A percentile compares a stretch with the other conserved stretches of the same genome.
phyloP scores from a whole-genome alignment of 2,329 filamentous ascomycete species.

The Anisogramma anomala region DNA sequence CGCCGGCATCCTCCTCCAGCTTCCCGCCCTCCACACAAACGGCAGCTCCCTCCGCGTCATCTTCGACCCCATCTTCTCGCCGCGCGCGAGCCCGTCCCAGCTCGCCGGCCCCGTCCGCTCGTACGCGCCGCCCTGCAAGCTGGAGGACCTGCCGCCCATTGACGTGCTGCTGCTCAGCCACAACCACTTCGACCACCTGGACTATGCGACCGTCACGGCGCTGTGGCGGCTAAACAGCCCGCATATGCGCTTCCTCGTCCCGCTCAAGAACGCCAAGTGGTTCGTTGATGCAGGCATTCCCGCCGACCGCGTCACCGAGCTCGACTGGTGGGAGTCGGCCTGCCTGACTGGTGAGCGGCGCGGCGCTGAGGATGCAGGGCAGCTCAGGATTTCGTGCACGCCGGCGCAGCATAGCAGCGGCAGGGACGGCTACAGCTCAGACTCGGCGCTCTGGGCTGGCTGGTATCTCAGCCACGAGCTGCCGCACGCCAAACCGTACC shows the following conservation, averaged over 20 bases:
- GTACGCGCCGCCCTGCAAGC: conserved; percentile 35
- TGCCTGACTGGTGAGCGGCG: conserved; percentile 22
- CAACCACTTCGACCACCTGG: conserved; percentile 46
- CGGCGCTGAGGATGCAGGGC: conserved; percentile 12
- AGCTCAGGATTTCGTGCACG: conserved; percentile 49
- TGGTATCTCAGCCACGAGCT: conserved; percentile 41
- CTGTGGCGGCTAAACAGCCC: conserved; percentile 26
- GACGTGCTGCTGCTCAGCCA: conserved; percentile 42
- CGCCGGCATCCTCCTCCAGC: conserved; percentile 62
- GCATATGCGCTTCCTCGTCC: conserved; percentile 50
- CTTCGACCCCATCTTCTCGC: conserved; percentile 42
- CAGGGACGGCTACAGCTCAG: conserved; percentile 45
- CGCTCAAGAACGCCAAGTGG: conserved; percentile 55
- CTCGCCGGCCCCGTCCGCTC: conserved; percentile 39
- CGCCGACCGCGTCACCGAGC: conserved; percentile 39
- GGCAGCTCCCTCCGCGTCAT: conserved; percentile 30
- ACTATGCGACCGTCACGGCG: conserved; percentile 31
- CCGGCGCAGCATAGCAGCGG: conserved; percentile 59
- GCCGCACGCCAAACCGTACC: conserved; percentile 29
- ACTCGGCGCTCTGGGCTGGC: conserved; percentile 55
- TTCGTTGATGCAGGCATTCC: conserved; percentile 46
- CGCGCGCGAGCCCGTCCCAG: conserved; percentile 27
- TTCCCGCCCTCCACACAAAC: conserved; percentile 30
- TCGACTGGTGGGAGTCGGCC: conserved; percentile 62
- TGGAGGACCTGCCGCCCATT: conserved; percentile 38